These are phyloP conservation scores for Phlebiopsis flavidoalba DNA, from an alignment of 768 basidiomycete species.

Conservation along the genomic window DNA sequence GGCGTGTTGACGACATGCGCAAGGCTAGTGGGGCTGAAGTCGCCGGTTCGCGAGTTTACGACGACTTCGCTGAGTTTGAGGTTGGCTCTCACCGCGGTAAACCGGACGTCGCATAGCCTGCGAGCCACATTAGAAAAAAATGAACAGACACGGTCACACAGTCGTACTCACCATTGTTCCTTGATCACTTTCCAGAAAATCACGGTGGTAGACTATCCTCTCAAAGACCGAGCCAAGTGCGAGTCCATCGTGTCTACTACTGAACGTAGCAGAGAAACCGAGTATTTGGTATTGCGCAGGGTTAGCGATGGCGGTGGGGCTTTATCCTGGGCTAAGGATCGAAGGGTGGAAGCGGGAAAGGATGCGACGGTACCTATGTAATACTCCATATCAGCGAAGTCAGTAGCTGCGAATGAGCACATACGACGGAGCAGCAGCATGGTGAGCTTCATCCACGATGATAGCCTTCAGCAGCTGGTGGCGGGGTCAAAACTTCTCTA, in stretches of 20 bases:
- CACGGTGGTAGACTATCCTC: conserved; percentile 86
- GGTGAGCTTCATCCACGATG: conserved; percentile 92
- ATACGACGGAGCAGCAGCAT: conserved; percentile 88
- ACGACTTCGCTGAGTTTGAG: conserved; percentile 66
- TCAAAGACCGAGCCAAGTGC: conserved; percentile 88
- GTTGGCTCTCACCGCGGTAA: conserved; percentile 75
- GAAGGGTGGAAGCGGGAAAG: conserved; percentile 75
- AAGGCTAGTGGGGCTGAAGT: conserved; percentile 76
- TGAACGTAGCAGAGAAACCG: conserved; percentile 95
- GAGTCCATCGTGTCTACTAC: conserved; percentile 81
- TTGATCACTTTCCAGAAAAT: conserved; percentile 91
- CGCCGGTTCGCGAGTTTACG: conserved; percentile 64
- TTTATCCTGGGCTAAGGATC: conserved; percentile 50
- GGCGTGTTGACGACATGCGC: conserved; percentile 79
- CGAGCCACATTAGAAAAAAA: not conserved
- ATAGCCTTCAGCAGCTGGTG: conserved; percentile 66
- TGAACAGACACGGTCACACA: not conserved
- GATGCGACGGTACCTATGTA: conserved; percentile 67
- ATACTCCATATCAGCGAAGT: conserved; percentile 10
- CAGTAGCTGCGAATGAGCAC: conserved; percentile 19
- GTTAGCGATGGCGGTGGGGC: conserved; percentile 31
- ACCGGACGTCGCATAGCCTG: conserved; percentile 83
- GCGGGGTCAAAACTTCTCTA: conserved; percentile 73
- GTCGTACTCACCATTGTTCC: conserved; percentile 65
- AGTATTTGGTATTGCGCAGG: conserved; percentile 68